Percentiles rank a stretch among this genome's conserved stretches.
Evolutionary conservation across 2,329 filamentous ascomycete genomes (phyloP).

Genomic region (Ophiostoma quercus): DNA sequence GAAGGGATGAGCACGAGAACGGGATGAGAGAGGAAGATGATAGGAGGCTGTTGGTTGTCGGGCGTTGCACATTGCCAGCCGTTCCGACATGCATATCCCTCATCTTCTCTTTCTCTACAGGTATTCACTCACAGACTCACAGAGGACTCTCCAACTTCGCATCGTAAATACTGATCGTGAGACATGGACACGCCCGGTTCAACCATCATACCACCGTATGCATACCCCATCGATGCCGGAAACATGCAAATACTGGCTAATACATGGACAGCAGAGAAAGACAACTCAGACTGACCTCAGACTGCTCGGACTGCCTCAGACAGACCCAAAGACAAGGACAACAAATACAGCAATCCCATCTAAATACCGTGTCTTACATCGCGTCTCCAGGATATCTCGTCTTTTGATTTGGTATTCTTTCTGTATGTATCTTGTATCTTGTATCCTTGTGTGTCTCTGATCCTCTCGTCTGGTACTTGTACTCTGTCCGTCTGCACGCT

Average conservation of each 20-base stretch:
- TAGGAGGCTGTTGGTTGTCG: background rate
- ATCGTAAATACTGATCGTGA: background rate
- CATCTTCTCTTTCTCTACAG: background rate
- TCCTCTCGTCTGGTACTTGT: background rate
- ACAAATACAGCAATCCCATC: constrained; percentile 11
- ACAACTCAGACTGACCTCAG: no score
- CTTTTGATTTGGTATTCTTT: no score
- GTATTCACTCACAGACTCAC: background rate
- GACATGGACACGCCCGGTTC: constrained; percentile 7
- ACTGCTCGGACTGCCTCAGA: background rate
- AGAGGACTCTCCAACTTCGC: no score
- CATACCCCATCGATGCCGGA: background rate
- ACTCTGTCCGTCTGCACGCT: background rate
- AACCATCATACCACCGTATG: background rate
- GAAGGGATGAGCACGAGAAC: background rate
- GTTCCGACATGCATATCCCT: background rate
- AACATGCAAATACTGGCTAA: background rate
- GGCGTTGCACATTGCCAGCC: background rate
- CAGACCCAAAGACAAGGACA: background rate
- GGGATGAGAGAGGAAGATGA: background rate
- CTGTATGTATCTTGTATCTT: background rate
- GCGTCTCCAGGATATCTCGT: constrained; percentile 1
- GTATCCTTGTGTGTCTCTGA: background rate
- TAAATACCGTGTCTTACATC: constrained; percentile 8
- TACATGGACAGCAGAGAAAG: background rate